phyloP scores from a whole-genome alignment of 2,329 filamentous ascomycete genomes.

The Coniochaeta sp. region DNA sequence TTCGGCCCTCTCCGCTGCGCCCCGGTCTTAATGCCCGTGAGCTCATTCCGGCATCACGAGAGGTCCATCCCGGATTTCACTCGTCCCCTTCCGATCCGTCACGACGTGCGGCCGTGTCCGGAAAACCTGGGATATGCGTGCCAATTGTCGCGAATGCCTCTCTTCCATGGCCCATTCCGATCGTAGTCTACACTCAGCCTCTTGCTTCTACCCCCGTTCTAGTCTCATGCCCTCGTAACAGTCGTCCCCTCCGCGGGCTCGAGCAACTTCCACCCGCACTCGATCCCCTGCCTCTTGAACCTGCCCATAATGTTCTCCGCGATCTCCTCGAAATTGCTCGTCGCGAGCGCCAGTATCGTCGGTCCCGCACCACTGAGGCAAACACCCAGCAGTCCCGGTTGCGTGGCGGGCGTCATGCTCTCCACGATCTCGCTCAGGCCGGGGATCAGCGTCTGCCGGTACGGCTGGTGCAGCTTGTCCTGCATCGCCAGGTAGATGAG shows the following conservation, averaged over 20 bases:
- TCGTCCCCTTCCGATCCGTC: not conserved
- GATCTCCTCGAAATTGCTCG: conserved; percentile 81
- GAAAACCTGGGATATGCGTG: too few species aligned
- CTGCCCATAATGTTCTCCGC: conserved; percentile 69
- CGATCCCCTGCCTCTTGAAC: conserved; percentile 67
- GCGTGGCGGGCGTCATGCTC: conserved; percentile 80
- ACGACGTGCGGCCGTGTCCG: not conserved
- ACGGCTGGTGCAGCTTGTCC: conserved; percentile 96
- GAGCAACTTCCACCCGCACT: conserved; percentile 79
- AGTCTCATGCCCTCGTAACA: conserved; percentile 32
- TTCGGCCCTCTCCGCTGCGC: not conserved
- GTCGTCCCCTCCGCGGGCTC: conserved; percentile 73
- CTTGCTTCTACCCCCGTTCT: too few species aligned
- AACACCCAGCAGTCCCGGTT: conserved; percentile 85
- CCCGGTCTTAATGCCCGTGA: not conserved
- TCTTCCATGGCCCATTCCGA: too few species aligned
- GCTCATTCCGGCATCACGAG: not conserved
- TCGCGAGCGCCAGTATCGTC: conserved; percentile 89
- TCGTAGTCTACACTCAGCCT: too few species aligned
- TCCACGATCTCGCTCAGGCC: conserved; percentile 85
- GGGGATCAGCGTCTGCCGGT: conserved; percentile 85
- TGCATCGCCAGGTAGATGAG: conserved; percentile 98
- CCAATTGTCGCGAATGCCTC: too few species aligned
- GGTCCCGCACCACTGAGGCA: conserved; percentile 93
- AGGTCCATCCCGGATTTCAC: not conserved